These are phyloP conservation scores for Pisolithus sp. DNA, from an alignment of 768 basidiomycete species.

Conservation along the genomic window DNA sequence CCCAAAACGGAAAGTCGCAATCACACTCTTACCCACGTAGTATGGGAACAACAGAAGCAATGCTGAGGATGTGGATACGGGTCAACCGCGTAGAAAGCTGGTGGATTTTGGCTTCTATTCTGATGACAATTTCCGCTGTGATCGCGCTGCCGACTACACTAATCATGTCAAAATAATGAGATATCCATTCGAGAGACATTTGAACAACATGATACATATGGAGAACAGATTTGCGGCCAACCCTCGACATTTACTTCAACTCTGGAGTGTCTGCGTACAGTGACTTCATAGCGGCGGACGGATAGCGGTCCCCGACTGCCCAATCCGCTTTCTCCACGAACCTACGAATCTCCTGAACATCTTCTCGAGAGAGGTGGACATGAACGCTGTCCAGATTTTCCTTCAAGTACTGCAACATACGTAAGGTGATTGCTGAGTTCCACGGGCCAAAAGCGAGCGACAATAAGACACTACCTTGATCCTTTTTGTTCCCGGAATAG, in stretches of 20 bases:
- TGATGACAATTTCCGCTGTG: neutral
- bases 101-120: neutral
- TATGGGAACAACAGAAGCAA: constrained; percentile 30
- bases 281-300: neutral
- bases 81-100: constrained; percentile 6
- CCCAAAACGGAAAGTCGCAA: neutral
- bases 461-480: constrained; percentile 18
- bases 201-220: neutral
- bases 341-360: constrained; percentile 30
- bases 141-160: too few species aligned
- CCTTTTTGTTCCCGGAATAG: constrained; percentile 35
- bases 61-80: constrained; percentile 48
- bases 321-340: constrained; percentile 28
- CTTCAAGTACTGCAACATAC: constrained; percentile 31
- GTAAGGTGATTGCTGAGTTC: neutral
- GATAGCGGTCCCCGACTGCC: constrained; percentile 23
- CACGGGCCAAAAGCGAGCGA: neutral
- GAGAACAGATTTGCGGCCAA: neutral
- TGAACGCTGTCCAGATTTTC: constrained; percentile 37
- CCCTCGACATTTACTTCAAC: neutral
- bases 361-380: constrained; percentile 31
- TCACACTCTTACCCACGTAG: constrained; percentile 12
- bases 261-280: constrained; percentile 19
- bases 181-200: too few species aligned
- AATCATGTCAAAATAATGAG: too few species aligned